A percentile compares a stretch with the other conserved stretches of the same genome.
phyloP scores from a whole-genome alignment of 108 stramenopile species.

The Poteriospumella lacustris region DNA sequence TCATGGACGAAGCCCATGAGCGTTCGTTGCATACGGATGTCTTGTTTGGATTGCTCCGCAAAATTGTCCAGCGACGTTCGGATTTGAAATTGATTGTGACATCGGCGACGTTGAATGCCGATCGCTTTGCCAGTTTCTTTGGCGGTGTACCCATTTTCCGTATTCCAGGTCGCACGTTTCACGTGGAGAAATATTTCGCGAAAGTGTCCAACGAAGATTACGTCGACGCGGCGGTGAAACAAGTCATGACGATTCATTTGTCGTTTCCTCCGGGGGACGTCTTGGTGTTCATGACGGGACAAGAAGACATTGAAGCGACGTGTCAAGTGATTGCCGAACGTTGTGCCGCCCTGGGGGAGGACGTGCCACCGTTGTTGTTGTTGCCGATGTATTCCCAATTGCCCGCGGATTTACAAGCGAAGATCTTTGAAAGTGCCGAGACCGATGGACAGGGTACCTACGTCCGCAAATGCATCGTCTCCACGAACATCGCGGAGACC shows the following conservation, averaged over 20 bases:
- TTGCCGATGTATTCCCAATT: slow-evolving; percentile 98
- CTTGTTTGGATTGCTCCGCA: slow-evolving; percentile 88
- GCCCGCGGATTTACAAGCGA: slow-evolving; percentile 93
- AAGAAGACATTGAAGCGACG: slow-evolving; percentile 97
- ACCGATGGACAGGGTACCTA: slow-evolving; percentile 75
- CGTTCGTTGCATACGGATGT: slow-evolving; percentile 91
- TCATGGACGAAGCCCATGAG: slow-evolving; percentile 99
- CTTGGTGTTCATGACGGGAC: slow-evolving; percentile 98
- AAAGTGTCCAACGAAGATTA: slow-evolving; percentile 90
- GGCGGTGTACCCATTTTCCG: slow-evolving; percentile 88
- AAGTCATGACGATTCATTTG: slow-evolving; percentile 93
- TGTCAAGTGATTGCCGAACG: slow-evolving; percentile 88
- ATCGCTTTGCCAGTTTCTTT: slow-evolving; percentile 87
- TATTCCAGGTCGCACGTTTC: slow-evolving; percentile 89
- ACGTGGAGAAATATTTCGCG: slow-evolving; percentile 82
- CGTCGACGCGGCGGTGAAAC: slow-evolving; percentile 96
- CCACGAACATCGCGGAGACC: slow-evolving; percentile 98
- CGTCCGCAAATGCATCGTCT: slow-evolving; percentile 95
- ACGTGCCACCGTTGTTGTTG: slow-evolving; percentile 78
- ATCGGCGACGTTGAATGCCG: slow-evolving; percentile 88
- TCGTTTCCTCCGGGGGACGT: slow-evolving; percentile 93
- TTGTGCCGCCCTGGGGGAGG: slow-evolving; percentile 68
- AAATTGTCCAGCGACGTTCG: slow-evolving; percentile 78
- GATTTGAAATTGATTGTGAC: slow-evolving; percentile 97
- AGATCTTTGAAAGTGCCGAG: slow-evolving; percentile 93